These are phyloP conservation scores for Lentinula lateritia DNA, from an alignment of 768 basidiomycete species.

Conservation along the genomic window DNA sequence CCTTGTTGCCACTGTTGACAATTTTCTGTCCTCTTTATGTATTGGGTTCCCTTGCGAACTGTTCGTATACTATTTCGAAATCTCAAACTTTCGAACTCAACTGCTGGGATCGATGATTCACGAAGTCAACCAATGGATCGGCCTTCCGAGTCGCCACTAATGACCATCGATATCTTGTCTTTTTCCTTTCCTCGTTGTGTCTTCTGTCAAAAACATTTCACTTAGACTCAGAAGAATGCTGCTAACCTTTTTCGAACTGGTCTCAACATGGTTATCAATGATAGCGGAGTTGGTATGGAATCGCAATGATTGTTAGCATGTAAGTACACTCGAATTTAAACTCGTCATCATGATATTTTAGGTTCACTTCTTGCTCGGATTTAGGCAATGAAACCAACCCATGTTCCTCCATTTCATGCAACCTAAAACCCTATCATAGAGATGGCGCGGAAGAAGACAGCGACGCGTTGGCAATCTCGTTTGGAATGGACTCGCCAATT, in stretches of 20 bases:
- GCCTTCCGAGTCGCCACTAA: no score
- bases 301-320: background rate
- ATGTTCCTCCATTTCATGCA: background rate
- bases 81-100: background rate
- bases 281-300: background rate
- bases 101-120: background rate
- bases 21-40: background rate
- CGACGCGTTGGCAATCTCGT: background rate
- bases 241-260: background rate
- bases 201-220: no score
- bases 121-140: no score
- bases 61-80: background rate
- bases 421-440: background rate
- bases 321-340: background rate
- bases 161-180: no score
- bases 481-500: background rate
- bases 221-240: background rate
- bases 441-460: background rate
- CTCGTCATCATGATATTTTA: background rate
- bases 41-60: background rate
- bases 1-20: no score
- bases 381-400: background rate
- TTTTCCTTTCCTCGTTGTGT: no score
- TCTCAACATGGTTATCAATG: background rate
- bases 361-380: background rate